A percentile compares a stretch with the other conserved stretches of the same genome.
phyloP scores from a whole-genome alignment of 768 basidiomycete genomes.

The Galerina sulciceps region DNA sequence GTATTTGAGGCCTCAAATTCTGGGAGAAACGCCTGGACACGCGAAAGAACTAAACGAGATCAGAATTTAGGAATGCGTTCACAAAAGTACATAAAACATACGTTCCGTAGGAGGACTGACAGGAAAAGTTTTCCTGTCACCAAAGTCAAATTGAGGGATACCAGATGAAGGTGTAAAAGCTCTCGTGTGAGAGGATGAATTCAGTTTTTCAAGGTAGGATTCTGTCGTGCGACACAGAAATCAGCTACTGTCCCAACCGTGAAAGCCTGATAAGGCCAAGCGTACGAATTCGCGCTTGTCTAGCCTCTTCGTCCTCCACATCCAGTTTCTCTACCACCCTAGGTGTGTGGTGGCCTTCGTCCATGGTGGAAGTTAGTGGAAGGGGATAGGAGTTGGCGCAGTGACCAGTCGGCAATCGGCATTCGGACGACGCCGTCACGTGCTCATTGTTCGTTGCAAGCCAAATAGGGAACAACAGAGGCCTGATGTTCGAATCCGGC shows the following conservation, averaged over 20 bases:
- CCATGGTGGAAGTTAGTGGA: conserved; percentile 11
- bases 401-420: conserved; percentile 2
- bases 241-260: neutral
- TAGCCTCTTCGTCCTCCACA: conserved; percentile 50
- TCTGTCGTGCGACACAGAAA: conserved; percentile 32
- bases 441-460: conserved; percentile 12
- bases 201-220: conserved; percentile 44
- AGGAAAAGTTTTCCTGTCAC: conserved; percentile 37
- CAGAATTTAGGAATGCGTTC: conserved; percentile 1
- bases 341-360: conserved; percentile 15
- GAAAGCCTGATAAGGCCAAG: conserved; percentile 13
- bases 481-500: conserved; percentile 12
- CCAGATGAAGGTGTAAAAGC: conserved; percentile 18
- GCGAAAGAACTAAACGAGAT: conserved; percentile 58
- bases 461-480: conserved; percentile 18
- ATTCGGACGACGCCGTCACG: conserved; percentile 17
- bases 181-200: conserved; percentile 26
- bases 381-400: neutral
- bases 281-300: conserved; percentile 47
- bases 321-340: conserved; percentile 37
- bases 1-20: conserved; percentile 68
- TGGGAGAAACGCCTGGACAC: conserved; percentile 71
- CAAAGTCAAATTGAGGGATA: conserved; percentile 38
- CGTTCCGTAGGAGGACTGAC: conserved; percentile 52
- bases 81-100: conserved; percentile 31